Evolutionary conservation across 2,329 filamentous ascomycete genomes (phyloP).

Genomic region (Chrysoporthe puriensis): DNA sequence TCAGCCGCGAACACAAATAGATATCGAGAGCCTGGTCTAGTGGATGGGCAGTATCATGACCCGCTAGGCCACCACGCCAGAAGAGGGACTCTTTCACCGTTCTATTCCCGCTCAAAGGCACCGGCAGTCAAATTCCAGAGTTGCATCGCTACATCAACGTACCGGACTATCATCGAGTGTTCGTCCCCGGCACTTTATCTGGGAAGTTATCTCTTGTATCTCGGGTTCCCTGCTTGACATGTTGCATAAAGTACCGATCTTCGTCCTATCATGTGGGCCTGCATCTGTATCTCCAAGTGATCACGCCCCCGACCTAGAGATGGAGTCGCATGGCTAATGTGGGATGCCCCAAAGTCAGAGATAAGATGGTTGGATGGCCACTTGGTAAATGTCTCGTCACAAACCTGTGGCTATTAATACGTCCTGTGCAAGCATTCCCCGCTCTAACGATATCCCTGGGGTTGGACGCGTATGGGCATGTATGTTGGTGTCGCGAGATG

Average conservation of each 20-base stretch:
- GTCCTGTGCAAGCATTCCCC: neutral
- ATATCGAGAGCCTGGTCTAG: neutral
- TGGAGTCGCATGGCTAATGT: neutral
- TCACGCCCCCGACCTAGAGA: neutral
- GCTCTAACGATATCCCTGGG: neutral
- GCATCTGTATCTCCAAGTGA: neutral
- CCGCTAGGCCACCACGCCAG: constrained; percentile 1
- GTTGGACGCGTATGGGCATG: neutral
- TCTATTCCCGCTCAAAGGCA: neutral
- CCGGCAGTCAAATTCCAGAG: neutral
- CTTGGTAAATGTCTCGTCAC: neutral
- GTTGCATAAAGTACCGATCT: neutral
- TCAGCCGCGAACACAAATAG: neutral
- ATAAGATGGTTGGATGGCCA: constrained; percentile 2
- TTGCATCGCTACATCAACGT: neutral
- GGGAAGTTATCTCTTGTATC: too few species aligned
- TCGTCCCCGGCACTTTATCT: neutral
- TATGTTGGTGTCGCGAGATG: constrained; percentile 1
- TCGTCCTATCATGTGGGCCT: neutral
- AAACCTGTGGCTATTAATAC: neutral
- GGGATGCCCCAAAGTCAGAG: neutral
- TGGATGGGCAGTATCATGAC: neutral
- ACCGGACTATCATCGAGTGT: neutral
- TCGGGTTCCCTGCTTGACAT: neutral
- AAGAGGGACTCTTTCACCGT: neutral